Evolutionary conservation across 2,329 filamentous ascomycete genomes (phyloP).

Genomic region (Aspergillus pseudonomiae): DNA sequence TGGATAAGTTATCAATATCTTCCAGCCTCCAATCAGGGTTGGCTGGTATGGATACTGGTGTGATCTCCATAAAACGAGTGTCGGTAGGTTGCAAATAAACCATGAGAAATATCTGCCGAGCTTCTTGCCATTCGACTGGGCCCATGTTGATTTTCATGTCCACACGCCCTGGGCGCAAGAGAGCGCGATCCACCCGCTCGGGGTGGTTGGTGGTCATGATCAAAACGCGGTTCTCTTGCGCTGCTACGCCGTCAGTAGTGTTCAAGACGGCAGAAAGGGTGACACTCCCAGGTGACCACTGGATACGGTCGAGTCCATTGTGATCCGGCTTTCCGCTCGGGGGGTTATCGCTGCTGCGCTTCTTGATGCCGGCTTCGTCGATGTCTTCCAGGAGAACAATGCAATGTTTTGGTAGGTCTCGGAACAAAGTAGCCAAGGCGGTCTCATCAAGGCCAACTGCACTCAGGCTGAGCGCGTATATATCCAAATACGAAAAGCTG

Average conservation of each 20-base stretch:
- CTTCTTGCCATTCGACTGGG: background rate
- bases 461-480: background rate
- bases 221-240: constrained; percentile 76
- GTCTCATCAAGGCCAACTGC: background rate
- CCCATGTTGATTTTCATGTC: constrained; percentile 66
- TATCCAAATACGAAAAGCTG: too few relatives aligned
- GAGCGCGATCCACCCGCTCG: constrained; percentile 71
- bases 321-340: constrained; percentile 11
- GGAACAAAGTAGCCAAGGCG: background rate
- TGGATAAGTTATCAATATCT: constrained; percentile 4
- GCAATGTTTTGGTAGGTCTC: background rate
- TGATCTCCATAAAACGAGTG: constrained; percentile 2
- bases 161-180: constrained; percentile 73
- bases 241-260: constrained; percentile 79
- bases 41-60: background rate
- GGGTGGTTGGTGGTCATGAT: constrained; percentile 83
- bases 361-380: constrained; percentile 59
- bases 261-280: constrained; percentile 79
- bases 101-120: constrained; percentile 8
- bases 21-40: background rate
- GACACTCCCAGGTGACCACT: constrained; percentile 49
- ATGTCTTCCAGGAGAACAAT: constrained; percentile 64
- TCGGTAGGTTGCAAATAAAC: constrained; percentile 10
- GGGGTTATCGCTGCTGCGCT: constrained; percentile 2
- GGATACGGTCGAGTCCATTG: constrained; percentile 1